These are phyloP conservation scores for Pontederia crassipes DNA, from an alignment of 176 grass and related monocot species.

Conservation along the genomic window DNA sequence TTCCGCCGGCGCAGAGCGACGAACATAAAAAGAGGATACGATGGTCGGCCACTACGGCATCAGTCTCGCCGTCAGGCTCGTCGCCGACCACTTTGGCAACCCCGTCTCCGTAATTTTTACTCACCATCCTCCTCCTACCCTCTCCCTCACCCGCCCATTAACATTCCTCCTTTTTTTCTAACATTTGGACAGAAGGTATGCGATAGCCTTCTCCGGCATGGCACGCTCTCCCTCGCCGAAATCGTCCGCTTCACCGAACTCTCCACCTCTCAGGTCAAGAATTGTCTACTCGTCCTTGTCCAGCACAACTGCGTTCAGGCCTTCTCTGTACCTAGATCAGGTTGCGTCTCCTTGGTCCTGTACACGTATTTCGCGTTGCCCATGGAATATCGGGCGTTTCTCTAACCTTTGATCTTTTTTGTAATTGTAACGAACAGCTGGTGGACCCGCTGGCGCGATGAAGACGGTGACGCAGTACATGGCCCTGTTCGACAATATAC, in stretches of 20 bases:
- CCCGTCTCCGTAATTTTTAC: slow-evolving; percentile 40
- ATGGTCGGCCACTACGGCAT: slow-evolving; percentile 54
- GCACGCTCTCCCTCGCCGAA: slow-evolving; percentile 51
- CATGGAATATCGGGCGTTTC: neutral
- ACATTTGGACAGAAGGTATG: slow-evolving; percentile 46
- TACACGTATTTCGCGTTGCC: neutral
- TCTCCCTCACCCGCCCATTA: neutral
- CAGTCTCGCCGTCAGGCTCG: slow-evolving; percentile 39
- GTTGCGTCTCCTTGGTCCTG: slow-evolving; percentile 12
- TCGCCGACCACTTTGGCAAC: slow-evolving; percentile 65
- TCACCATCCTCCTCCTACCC: neutral
- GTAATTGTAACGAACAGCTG: neutral
- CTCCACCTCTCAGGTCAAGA: slow-evolving; percentile 47
- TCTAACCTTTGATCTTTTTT: slow-evolving; percentile 2
- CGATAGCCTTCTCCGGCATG: slow-evolving; percentile 49
- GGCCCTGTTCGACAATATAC: slow-evolving; percentile 60
- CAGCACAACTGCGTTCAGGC: slow-evolving; percentile 88
- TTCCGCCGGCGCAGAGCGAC: neutral
- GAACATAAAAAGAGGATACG: neutral
- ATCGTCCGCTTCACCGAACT: slow-evolving; percentile 38
- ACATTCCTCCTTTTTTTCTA: neutral
- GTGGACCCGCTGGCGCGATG: slow-evolving; percentile 20
- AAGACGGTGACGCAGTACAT: slow-evolving; percentile 49
- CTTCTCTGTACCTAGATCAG: slow-evolving; percentile 35
- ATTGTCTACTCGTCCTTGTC: slow-evolving; percentile 74